Conservation (phyloP, 176 grass and related monocot genomes). For the Luzula sylvatica region DNA sequence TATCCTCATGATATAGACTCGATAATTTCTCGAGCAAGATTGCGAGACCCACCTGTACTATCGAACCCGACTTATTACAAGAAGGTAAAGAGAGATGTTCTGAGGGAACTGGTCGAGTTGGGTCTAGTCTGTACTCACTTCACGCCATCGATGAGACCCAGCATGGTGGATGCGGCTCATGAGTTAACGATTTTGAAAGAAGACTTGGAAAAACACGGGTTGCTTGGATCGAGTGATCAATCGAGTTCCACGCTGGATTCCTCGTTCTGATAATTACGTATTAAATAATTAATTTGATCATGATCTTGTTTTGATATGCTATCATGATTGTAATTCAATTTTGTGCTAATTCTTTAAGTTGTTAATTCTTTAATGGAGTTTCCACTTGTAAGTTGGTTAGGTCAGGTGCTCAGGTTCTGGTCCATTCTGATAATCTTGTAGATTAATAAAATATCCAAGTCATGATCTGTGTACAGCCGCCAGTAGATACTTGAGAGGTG, state of each 20-base stretch:
- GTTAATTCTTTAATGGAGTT: constrained; percentile 33
- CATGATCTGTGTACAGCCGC: constrained; percentile 23
- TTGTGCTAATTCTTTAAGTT: constrained; percentile 21
- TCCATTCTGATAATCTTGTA: constrained; percentile 8
- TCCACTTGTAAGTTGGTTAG: constrained; percentile 26
- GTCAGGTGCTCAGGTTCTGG: constrained; percentile 9
- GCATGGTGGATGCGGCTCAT: constrained; percentile 55
- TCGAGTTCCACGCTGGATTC: constrained; percentile 8
- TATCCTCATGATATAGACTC: constrained; percentile 49
- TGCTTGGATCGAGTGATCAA: not conserved
- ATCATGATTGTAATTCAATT: constrained; percentile 9
- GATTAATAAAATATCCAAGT: constrained; percentile 11
- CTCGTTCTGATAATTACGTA: constrained; percentile 26
- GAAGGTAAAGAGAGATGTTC: constrained; percentile 17
- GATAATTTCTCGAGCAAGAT: constrained; percentile 30
- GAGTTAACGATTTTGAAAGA: constrained; percentile 63
- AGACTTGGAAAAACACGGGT: constrained; percentile 28
- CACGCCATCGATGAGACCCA: constrained; percentile 53
- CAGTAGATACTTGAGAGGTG: constrained; percentile 1
- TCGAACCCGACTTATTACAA: constrained; percentile 19
- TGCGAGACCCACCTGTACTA: constrained; percentile 18
- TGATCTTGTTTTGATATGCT: constrained; percentile 26
- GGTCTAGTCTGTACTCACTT: constrained; percentile 73
- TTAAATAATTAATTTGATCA: constrained; percentile 10
- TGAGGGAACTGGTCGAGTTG: constrained; percentile 65